Percentiles rank a stretch among this genome's conserved stretches.
Conservation (phyloP, 23 red algal species). For the Agarophyton chilense region DNA sequence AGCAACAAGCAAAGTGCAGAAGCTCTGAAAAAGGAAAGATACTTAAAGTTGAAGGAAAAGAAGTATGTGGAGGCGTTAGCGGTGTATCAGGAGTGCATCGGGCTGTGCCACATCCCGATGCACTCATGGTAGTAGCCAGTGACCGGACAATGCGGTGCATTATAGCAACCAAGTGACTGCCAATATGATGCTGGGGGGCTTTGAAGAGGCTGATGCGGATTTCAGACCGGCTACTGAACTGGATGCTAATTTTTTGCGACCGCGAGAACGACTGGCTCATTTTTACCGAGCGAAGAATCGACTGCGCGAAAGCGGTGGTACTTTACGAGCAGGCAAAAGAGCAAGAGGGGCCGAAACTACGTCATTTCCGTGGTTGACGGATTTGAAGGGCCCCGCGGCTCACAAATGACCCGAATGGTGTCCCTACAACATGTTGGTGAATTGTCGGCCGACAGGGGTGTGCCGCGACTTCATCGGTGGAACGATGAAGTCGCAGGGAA, state of each 20-base stretch:
- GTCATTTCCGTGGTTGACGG: background rate
- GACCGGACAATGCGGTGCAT: conserved; percentile 75
- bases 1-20: conserved; percentile 39
- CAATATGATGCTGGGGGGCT: conserved; percentile 50
- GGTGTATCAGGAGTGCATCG: conserved; percentile 64
- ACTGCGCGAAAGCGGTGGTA: background rate
- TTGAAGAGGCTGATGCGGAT: conserved; percentile 60
- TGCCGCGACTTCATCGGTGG: too few relatives aligned
- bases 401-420: too few relatives aligned
- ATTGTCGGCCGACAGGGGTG: too few relatives aligned
- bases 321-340: background rate
- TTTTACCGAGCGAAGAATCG: conserved; percentile 62
- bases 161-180: conserved; percentile 84
- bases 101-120: too few relatives aligned
- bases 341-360: background rate
- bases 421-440: too few relatives aligned
- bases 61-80: conserved; percentile 50
- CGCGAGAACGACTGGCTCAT: conserved; percentile 76
- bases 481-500: too few relatives aligned
- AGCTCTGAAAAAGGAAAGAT: conserved; percentile 64
- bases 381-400: background rate
- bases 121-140: too few relatives aligned
- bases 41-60: conserved; percentile 54
- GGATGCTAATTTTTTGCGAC: conserved; percentile 66
- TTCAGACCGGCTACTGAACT: conserved; percentile 63